phyloP scores from a whole-genome alignment of 495 filamentous ascomycete genomes.

The Mycothermus thermophilus region DNA sequence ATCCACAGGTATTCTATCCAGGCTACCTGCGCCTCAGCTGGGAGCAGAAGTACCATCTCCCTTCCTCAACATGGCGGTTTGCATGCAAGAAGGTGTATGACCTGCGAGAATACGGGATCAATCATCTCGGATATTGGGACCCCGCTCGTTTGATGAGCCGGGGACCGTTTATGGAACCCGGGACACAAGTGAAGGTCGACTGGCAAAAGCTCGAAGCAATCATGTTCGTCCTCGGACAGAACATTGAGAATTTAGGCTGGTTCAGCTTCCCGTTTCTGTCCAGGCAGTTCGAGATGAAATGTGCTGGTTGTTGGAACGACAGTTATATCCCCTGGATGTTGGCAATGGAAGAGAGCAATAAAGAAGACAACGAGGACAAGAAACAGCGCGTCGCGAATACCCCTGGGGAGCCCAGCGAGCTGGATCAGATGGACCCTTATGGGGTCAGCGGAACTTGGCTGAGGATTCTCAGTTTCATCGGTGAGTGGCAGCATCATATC shows the following conservation, averaged over 20 bases:
- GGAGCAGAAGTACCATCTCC: too few relatives aligned
- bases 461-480: constrained; percentile 40
- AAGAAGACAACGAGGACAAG: constrained; percentile 4
- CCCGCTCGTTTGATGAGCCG: constrained; percentile 37
- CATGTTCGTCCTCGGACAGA: constrained; percentile 44
- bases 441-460: constrained; percentile 46
- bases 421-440: constrained; percentile 44
- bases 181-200: constrained; percentile 32
- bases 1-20: too few relatives aligned
- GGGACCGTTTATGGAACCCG: constrained; percentile 49
- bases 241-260: constrained; percentile 33
- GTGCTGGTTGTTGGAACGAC: constrained; percentile 36
- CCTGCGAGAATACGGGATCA: constrained; percentile 47
- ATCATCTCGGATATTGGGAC: too few relatives aligned
- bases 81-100: constrained; percentile 52
- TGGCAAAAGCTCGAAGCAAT: constrained; percentile 61
- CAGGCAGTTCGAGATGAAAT: constrained; percentile 37
- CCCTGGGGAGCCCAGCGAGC: constrained; percentile 1
- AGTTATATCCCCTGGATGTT: constrained; percentile 31
- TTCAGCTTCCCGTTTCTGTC: constrained; percentile 28
- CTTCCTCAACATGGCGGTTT: too few relatives aligned
- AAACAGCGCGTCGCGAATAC: too few relatives aligned
- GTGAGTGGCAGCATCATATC: too few relatives aligned
- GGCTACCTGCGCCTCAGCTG: too few relatives aligned
- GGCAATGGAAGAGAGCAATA: constrained; percentile 3